Evolutionary conservation across 2,329 filamentous ascomycete genomes (phyloP), one percentile per base, ranked within the genome.

Genomic region (Fonsecaea monophora): DNA sequence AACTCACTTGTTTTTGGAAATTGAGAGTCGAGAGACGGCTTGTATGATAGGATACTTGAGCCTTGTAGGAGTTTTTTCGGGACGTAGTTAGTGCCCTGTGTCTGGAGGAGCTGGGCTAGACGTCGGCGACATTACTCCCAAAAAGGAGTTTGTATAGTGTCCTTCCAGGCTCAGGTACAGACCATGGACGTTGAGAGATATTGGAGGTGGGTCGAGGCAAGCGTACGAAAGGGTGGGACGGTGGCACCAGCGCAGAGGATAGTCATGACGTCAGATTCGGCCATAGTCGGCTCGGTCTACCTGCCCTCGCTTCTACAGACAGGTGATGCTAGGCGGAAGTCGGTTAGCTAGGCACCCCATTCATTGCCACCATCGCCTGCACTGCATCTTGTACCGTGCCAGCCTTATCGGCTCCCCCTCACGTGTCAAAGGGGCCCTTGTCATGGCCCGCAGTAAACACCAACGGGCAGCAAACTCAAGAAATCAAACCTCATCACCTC

Each of bases 401-500:
- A 50, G 45, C 45, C 45, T 50, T 50, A 13, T 30, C 45, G 18
- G 45, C 18, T 30, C 45, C 45, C 45, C 45, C 45, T 18, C 45
- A 50, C 45, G 45, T 54, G 25, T 35, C 12, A 38, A 34, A 10
- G 25, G 35, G 15, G 3, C 6, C 32, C 53, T 55, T 37, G 32
- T 35, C 53, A 30, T 34, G 53, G 13, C 53, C 35, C 32, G 45
- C 45, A 50, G 45, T 50, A 18, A 50, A 50, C 18, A 25, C 10
- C 45, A 12, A 15, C 8, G 42, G n/a, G n/a, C 42, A n/a, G 42
- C 42, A 21, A 21, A 48, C 13, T 48, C 42, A 25, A 48, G 42
- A 50, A 50, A 50, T 50, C 45, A 25, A 50, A 12, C 45, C 45
- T 50, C 45, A 30, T 50, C 9, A 30, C 45, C 45, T 45, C 40